Percentiles rank a stretch among this genome's conserved stretches.
Conservation (phyloP, 176 grass and related monocot species). For the Bolboschoenus planiculmis region DNA sequence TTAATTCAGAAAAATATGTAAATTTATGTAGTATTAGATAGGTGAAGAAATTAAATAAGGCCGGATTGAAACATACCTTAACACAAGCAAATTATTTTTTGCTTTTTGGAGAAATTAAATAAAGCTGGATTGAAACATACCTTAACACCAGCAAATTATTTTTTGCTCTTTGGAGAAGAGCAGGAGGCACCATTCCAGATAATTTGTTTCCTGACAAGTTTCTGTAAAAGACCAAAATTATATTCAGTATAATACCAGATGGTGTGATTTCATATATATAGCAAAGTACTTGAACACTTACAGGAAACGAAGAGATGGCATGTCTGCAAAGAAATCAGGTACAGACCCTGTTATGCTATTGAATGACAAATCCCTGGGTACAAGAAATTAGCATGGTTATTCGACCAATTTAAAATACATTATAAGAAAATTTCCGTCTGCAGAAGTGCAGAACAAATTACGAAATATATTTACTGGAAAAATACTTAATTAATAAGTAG, state of each 20-base stretch:
- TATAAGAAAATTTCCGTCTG: background rate
- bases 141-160: constrained; percentile 1
- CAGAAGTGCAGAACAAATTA: background rate
- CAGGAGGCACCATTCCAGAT: constrained; percentile 2
- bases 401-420: background rate
- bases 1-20: no score
- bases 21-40: background rate
- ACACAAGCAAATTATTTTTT: background rate
- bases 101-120: background rate
- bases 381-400: background rate
- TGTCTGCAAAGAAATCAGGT: constrained; percentile 10
- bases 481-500: no score
- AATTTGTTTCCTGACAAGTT: constrained; percentile 6
- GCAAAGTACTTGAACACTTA: background rate
- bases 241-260: background rate
- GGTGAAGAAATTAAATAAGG: background rate
- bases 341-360: constrained; percentile 6
- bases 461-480: background rate
- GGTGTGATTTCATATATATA: background rate
- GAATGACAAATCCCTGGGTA: constrained; percentile 15
- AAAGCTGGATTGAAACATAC: background rate
- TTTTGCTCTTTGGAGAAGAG: background rate
- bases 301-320: constrained; percentile 12
- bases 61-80: background rate
- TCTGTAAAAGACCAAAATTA: background rate